Evolutionary conservation across 2,329 filamentous ascomycete species (phyloP), one percentile per base, ranked within the genome.

Genomic region (Penicillium sp.): DNA sequence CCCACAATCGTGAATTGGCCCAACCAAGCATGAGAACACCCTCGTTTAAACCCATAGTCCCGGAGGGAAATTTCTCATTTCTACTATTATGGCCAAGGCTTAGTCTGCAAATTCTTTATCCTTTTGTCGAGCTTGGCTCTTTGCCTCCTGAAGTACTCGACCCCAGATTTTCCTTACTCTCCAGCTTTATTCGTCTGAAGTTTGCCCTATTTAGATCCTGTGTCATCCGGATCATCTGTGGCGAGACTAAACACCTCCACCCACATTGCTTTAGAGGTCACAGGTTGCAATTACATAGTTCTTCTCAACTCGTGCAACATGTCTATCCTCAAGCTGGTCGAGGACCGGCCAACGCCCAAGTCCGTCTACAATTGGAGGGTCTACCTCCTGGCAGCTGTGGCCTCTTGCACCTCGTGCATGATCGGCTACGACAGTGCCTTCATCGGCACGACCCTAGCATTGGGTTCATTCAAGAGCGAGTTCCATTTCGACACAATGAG

Each of bases 381-480:
- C 34, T 81, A 80, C 58, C 69, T 75, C 10, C 74, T 75, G 34
- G 77, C 78, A 7, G 69, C 70, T 10, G 72, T 80, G 26, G 77
- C 78, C 34, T 79, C 75, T 11, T 79, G 74, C 60, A 77, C 77
- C 41, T 75, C 77, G 47, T 79, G 77, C 59, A 81, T 79, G 74
- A 79, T 79, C 52, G 76, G 77, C 13, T 79, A 79, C 52, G 86
- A 89, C 64, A 85, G 80, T 42, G 83, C 87, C 54, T 90, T 90
- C 68, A 89, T 90, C 57, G 86, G 85, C 51, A 87, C 84, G 0
- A 89, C 87, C 1, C 72, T 90, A 26, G 80, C 84, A 1, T 74
- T 91, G 24, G 74, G 78, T 0, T 85, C 85, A 0, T 90, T 90
- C 67, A 74, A 73, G 36, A 60, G 73, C 1, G 87, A 90, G 62